Conservation (phyloP, 805 yeast genomes). For the Cyberlindnera saturnus region DNA sequence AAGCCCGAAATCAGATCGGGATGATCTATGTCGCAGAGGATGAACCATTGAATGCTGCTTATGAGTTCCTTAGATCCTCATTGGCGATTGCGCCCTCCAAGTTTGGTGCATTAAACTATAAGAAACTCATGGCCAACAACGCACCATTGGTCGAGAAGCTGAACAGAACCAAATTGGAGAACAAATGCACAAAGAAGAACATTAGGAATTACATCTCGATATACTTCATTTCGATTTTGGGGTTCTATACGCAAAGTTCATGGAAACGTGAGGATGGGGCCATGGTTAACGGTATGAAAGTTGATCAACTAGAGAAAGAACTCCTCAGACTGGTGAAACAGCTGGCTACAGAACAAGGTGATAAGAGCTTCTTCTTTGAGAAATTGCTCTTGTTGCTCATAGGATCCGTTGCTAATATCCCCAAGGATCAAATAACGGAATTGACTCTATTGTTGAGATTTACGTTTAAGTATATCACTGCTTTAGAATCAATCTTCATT, state of each 20-base stretch:
- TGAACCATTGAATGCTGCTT: conserved; percentile 23
- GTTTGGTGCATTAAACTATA: conserved; percentile 33
- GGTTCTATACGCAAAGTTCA: conserved; percentile 36
- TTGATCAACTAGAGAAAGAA: conserved; percentile 27
- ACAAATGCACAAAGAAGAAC: conserved; percentile 6
- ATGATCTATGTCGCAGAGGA: conserved; percentile 39
- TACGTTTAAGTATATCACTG: conserved; percentile 34
- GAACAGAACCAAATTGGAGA: conserved; percentile 20
- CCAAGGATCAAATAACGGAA: conserved; percentile 3
- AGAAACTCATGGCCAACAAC: conserved; percentile 26
- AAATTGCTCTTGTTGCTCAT: conserved; percentile 33
- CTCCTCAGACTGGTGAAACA: conserved; percentile 23
- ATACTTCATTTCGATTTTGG: conserved; percentile 31
- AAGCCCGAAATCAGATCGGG: conserved; percentile 57
- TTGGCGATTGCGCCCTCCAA: conserved; percentile 35
- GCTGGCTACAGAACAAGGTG: conserved; percentile 8
- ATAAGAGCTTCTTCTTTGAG: conserved; percentile 15
- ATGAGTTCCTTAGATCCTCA: conserved; percentile 41
- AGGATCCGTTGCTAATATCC: conserved; percentile 30
- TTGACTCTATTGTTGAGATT: conserved; percentile 30
- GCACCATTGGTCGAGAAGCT: conserved; percentile 21
- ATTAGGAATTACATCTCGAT: conserved; percentile 12
- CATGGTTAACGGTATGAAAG: conserved; percentile 26
- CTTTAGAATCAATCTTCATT: conserved; percentile 28
- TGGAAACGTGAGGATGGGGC: conserved; percentile 27